Evolutionary conservation across 352 stramenopile genomes (phyloP).

Genomic region (Globisporangium spinosum): DNA sequence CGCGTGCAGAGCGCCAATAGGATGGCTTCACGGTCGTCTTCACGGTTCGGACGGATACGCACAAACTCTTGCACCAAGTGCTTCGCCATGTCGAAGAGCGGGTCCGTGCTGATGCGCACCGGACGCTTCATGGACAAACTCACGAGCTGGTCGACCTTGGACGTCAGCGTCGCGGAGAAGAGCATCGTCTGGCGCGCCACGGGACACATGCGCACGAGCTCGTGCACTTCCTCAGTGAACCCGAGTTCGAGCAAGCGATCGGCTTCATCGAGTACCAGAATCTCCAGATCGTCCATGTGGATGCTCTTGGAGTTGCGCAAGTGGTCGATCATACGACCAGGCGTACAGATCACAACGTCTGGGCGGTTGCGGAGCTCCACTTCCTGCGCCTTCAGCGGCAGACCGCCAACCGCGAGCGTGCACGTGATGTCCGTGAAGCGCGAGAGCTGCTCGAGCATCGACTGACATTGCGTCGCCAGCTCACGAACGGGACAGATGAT

Average conservation of each 20-base stretch:
- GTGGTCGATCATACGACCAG: slow-evolving; percentile 97
- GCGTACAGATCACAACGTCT: slow-evolving; percentile 98
- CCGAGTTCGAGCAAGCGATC: slow-evolving; percentile 97
- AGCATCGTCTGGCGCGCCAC: slow-evolving; percentile 96
- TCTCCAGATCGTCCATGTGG: slow-evolving; percentile 97
- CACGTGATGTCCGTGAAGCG: slow-evolving; percentile 95
- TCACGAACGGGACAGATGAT: slow-evolving; percentile 97
- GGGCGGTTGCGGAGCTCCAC: slow-evolving; percentile 93
- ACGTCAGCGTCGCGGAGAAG: slow-evolving; percentile 98
- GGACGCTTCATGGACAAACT: slow-evolving; percentile 96
- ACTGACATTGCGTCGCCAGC: slow-evolving; percentile 94
- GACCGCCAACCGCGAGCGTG: slow-evolving; percentile 92
- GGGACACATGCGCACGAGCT: slow-evolving; percentile 96
- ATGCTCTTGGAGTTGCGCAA: slow-evolving; percentile 96
- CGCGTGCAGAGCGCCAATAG: slow-evolving; percentile 93
- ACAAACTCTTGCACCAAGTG: slow-evolving; percentile 99
- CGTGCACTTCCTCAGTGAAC: slow-evolving; percentile 96
- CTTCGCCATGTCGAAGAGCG: slow-evolving; percentile 93
- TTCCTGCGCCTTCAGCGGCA: slow-evolving; percentile 90
- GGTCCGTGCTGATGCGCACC: slow-evolving; percentile 92
- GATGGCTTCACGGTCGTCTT: slow-evolving; percentile 94
- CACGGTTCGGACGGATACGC: slow-evolving; percentile 86
- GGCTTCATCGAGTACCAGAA: slow-evolving; percentile 92
- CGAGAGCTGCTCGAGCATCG: slow-evolving; percentile 93
- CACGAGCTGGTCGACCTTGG: slow-evolving; percentile 97